Conservation (phyloP, 1,284 basidiomycete species). For the Sphaerobolus stellatus region DNA sequence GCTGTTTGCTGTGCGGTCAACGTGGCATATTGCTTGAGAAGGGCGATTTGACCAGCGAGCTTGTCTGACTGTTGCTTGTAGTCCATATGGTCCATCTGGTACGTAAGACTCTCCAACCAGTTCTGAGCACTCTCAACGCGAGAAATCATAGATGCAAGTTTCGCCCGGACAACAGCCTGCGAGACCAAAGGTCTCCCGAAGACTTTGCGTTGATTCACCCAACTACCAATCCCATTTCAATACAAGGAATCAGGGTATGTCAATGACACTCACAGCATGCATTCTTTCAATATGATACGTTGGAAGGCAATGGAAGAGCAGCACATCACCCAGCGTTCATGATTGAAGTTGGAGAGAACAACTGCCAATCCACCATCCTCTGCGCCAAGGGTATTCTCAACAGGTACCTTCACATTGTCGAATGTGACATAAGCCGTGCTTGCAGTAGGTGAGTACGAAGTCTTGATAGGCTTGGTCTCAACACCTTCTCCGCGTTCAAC, state of each 20-base stretch:
- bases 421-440: constrained; percentile 87
- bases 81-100: constrained; percentile 77
- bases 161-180: constrained; percentile 81
- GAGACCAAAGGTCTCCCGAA: constrained; percentile 83
- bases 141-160: constrained; percentile 84
- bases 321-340: constrained; percentile 78
- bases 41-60: constrained; percentile 62
- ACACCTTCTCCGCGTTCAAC: constrained; percentile 78
- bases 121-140: constrained; percentile 80
- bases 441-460: constrained; percentile 72
- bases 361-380: constrained; percentile 83
- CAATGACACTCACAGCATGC: constrained; percentile 57
- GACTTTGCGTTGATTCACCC: constrained; percentile 78
- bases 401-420: constrained; percentile 83
- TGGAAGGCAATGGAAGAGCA: constrained; percentile 70
- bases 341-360: constrained; percentile 76
- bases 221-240: constrained; percentile 38
- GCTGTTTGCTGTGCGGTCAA: constrained; percentile 68
- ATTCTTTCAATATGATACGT: constrained; percentile 68
- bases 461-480: constrained; percentile 84
- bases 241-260: constrained; percentile 20
- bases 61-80: neutral
- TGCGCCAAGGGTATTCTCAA: constrained; percentile 81
- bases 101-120: constrained; percentile 88
- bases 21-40: constrained; percentile 72